Conservation (phyloP, 2,329 filamentous ascomycete species). For the Chrysoporthe cubensis region DNA sequence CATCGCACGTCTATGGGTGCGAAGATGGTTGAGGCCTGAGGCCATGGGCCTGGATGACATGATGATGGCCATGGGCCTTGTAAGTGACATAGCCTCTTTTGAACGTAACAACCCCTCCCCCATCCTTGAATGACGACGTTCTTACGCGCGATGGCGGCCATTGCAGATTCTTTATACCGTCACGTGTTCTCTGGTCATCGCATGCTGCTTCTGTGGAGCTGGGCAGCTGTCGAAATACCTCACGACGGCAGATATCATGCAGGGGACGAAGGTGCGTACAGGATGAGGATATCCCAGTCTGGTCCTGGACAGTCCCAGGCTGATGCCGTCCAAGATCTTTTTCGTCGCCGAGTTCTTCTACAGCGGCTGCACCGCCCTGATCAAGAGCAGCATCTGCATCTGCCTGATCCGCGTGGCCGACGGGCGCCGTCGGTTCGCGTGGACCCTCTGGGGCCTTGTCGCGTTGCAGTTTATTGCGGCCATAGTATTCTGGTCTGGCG, state of each 20-base stretch:
- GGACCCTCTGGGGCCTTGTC: slow-evolving; percentile 36
- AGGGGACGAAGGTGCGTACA: slow-evolving; percentile 23
- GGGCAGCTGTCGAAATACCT: slow-evolving; percentile 33
- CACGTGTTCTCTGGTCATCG: slow-evolving; percentile 35
- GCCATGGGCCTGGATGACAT: slow-evolving; percentile 35
- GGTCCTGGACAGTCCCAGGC: slow-evolving; percentile 31
- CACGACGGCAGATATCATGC: slow-evolving; percentile 26
- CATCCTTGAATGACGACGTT: slow-evolving; percentile 2
- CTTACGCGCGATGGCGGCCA: not conserved
- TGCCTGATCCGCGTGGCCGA: slow-evolving; percentile 39
- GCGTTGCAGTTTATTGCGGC: slow-evolving; percentile 31
- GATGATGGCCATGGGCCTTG: slow-evolving; percentile 35
- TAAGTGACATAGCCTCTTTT: slow-evolving; percentile 26
- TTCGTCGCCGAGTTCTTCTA: slow-evolving; percentile 46
- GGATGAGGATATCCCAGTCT: not conserved
- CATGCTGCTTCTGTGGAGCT: slow-evolving; percentile 35
- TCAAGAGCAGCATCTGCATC: slow-evolving; percentile 39
- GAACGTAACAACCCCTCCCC: too few species aligned
- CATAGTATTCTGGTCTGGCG: slow-evolving; percentile 36
- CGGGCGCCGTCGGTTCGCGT: slow-evolving; percentile 35
- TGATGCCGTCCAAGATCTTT: slow-evolving; percentile 36
- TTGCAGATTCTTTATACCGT: slow-evolving; percentile 35
- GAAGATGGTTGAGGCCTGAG: slow-evolving; percentile 33
- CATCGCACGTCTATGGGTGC: slow-evolving; percentile 31
- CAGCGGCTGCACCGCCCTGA: slow-evolving; percentile 36